Evolutionary conservation across 306 rosid genomes (phyloP), one percentile per base, ranked within the genome.

Genomic region (Nissolia schottii): DNA sequence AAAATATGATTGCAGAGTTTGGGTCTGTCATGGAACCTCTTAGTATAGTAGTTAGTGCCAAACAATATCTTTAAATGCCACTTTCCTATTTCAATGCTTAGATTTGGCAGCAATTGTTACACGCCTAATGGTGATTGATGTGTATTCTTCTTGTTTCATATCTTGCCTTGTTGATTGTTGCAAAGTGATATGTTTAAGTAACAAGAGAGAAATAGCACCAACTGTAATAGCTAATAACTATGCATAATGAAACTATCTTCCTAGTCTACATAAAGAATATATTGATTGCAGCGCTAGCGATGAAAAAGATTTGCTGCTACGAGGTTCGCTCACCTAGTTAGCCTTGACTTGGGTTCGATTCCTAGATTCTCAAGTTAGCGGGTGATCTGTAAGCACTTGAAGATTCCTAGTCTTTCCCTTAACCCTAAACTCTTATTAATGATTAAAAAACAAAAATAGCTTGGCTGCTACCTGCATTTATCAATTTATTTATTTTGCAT

Each of bases 61-160:
- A 72, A 66, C 71, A 73, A 67, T 61, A 79, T 79, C 70, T 76
- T 70, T 62, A 43, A 68, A 59, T 71, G 50, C 46, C 19, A 45
- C 38, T 75, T 82, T 66, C 35, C 43, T 65, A 71, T 71, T 62
- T 75, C 70, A 32, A 53, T 55, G 23, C 38, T 61, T 75, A 31
- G 48, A 67, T 24, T 5, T 29, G 11, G 49, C 58, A 43, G 27
- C 58, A 28, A 64, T 75, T 75, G 32, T 51, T 15, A 18, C 45
- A 32, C 20, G 45, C 66, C 27, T 49, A 58, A 19, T 58, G 55
- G 49, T 43, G 22, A 51, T 45, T 31, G 57, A 1, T 71, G 16
- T 11, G 24, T 16, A 13, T 68, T 63, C 61, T 78, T 51, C 78
- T 71, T 35, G 46, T 67, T 57, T 41, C 68, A 43, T 40, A 67